phyloP scores from a whole-genome alignment of 1,139 yeast species.

The Candida sanyaensis region DNA sequence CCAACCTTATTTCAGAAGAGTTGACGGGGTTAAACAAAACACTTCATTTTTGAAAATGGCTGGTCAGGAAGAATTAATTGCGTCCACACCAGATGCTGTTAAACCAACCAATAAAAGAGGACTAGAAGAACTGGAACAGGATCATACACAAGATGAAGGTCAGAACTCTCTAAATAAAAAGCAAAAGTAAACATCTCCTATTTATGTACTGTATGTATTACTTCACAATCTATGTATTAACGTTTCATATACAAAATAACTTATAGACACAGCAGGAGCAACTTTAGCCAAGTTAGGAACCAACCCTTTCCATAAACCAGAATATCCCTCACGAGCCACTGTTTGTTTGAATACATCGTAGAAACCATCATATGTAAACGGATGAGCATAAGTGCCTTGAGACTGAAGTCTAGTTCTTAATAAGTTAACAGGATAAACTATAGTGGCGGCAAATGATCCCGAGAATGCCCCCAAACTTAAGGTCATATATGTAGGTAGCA shows the following conservation, averaged over 20 bases:
- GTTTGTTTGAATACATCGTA: conserved; percentile 79
- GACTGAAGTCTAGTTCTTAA: conserved; percentile 94
- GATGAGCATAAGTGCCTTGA: conserved; percentile 96
- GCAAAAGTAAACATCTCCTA: background rate
- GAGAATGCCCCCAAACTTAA: conserved; percentile 90
- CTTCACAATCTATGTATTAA: conserved; percentile 34
- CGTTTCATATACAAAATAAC: conserved; percentile 92
- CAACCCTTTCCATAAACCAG: conserved; percentile 88
- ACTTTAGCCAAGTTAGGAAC: conserved; percentile 95
- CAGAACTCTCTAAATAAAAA: background rate
- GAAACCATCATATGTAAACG: conserved; percentile 82
- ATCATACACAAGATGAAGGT: background rate
- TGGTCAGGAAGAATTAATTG: conserved; percentile 21
- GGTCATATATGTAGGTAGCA: conserved; percentile 76
- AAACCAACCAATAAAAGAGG: conserved; percentile 6
- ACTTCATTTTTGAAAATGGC: conserved; percentile 44
- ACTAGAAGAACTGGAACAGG: conserved; percentile 3
- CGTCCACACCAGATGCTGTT: conserved; percentile 5
- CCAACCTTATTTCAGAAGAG: conserved; percentile 91
- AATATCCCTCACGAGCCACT: conserved; percentile 78
- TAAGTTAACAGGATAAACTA: conserved; percentile 89
- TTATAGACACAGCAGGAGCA: conserved; percentile 95
- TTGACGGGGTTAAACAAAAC: conserved; percentile 63
- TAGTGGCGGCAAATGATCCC: conserved; percentile 94
- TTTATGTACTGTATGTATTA: background rate